Conservation (phyloP, 352 stramenopile species). For the Phytophthora cactorum region DNA sequence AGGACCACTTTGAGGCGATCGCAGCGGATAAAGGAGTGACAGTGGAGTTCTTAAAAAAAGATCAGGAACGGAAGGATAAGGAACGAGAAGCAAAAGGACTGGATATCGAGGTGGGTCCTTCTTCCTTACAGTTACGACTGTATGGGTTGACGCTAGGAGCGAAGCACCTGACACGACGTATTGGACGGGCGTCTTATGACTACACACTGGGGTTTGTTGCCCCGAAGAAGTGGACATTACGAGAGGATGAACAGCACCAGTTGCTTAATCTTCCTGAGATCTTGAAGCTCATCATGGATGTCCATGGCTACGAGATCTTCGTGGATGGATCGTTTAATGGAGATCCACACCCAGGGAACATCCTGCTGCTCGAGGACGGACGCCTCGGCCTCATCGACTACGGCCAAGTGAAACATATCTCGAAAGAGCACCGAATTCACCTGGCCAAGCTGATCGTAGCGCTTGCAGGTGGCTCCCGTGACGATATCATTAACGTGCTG, state of each 20-base stretch:
- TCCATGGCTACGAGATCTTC: slow-evolving; percentile 94
- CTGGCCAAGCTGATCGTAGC: slow-evolving; percentile 88
- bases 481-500: slow-evolving; percentile 80
- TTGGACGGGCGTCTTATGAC: slow-evolving; percentile 70
- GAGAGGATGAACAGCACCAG: slow-evolving; percentile 50
- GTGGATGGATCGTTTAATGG: slow-evolving; percentile 93
- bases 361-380: slow-evolving; percentile 90
- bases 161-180: slow-evolving; percentile 45
- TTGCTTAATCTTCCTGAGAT: slow-evolving; percentile 86
- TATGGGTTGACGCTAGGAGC: slow-evolving; percentile 56
- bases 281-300: slow-evolving; percentile 87
- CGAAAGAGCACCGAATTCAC: slow-evolving; percentile 62
- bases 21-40: slow-evolving; percentile 87
- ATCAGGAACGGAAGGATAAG: slow-evolving; percentile 78
- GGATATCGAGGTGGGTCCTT: slow-evolving; percentile 78
- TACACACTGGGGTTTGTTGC: slow-evolving; percentile 87
- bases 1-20: slow-evolving; percentile 91
- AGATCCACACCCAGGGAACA: slow-evolving; percentile 92
- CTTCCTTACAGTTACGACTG: slow-evolving; percentile 58
- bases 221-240: slow-evolving; percentile 46
- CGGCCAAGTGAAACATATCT: slow-evolving; percentile 91
- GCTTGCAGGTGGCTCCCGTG: slow-evolving; percentile 70
- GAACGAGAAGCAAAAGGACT: slow-evolving; percentile 63
- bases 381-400: slow-evolving; percentile 93
- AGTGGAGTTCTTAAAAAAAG: slow-evolving; percentile 80